Conservation (phyloP, 176 grass and related monocot species). For the Aegilops sharonensis region DNA sequence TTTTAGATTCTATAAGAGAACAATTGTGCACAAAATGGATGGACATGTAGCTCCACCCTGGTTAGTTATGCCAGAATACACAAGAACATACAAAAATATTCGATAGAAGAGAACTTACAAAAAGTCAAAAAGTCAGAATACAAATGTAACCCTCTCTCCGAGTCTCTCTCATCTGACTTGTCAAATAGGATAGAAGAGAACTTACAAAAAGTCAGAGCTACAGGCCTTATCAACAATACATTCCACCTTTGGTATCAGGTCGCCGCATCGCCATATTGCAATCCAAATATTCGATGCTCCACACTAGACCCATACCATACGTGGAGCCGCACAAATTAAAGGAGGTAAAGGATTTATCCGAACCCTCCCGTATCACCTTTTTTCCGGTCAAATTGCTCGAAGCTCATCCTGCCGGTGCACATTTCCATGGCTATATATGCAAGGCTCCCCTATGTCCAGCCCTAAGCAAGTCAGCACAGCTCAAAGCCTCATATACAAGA, state of each 20-base stretch:
- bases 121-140: too few relatives aligned
- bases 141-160: neutral
- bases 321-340: neutral
- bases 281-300: slow-evolving; percentile 40
- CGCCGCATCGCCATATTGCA: slow-evolving; percentile 2
- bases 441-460: neutral
- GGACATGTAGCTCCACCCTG: too few relatives aligned
- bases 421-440: neutral
- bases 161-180: slow-evolving; percentile 39
- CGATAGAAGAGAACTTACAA: too few relatives aligned
- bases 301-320: neutral
- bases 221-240: slow-evolving; percentile 31
- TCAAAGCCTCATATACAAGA: too few relatives aligned
- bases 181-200: slow-evolving; percentile 19
- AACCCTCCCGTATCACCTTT: neutral
- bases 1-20: neutral
- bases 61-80: neutral
- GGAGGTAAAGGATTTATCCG: neutral
- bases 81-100: neutral
- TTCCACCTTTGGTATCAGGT: slow-evolving; percentile 19
- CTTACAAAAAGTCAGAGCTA: slow-evolving; percentile 10
- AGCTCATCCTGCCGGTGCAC: neutral
- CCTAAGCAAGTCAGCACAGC: neutral
- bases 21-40: too few relatives aligned
- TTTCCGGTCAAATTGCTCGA: neutral